Evolutionary conservation across 2,329 filamentous ascomycete species (phyloP).

Genomic region (Blastomyces parvus): DNA sequence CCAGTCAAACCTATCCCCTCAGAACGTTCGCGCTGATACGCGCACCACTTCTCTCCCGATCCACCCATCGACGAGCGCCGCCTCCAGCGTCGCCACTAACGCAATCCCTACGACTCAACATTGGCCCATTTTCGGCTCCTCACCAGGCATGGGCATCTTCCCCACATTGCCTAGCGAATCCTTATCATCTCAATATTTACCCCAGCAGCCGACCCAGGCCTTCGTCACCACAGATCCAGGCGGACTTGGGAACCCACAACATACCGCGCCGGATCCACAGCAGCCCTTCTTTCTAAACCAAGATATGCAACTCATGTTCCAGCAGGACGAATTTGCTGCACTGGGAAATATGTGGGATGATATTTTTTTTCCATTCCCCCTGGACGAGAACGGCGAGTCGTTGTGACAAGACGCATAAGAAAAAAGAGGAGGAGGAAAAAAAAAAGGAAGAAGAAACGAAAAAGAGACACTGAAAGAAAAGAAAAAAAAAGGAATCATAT

Average conservation of each 20-base stretch:
- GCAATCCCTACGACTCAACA: not conserved
- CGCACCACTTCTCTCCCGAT: not conserved
- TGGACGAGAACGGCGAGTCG: not conserved
- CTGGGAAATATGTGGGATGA: constrained; percentile 15
- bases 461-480: not conserved
- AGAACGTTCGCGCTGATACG: not conserved
- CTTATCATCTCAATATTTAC: not conserved
- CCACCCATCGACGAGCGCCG: not conserved
- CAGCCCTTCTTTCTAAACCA: not conserved
- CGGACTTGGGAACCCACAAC: not conserved
- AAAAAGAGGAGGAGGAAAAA: not conserved
- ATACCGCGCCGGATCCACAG: not conserved
- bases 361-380: constrained; percentile 11
- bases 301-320: constrained; percentile 1
- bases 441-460: not conserved
- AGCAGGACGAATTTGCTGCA: not conserved
- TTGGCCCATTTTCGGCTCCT: not conserved
- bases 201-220: not conserved
- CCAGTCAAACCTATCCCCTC: not conserved
- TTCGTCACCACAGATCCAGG: not conserved
- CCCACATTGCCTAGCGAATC: not conserved
- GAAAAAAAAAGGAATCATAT: not conserved
- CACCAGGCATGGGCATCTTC: not conserved
- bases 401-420: not conserved
- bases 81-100: not conserved